Conservation (phyloP, 306 rosid genomes). For the Nissolia schottii region DNA sequence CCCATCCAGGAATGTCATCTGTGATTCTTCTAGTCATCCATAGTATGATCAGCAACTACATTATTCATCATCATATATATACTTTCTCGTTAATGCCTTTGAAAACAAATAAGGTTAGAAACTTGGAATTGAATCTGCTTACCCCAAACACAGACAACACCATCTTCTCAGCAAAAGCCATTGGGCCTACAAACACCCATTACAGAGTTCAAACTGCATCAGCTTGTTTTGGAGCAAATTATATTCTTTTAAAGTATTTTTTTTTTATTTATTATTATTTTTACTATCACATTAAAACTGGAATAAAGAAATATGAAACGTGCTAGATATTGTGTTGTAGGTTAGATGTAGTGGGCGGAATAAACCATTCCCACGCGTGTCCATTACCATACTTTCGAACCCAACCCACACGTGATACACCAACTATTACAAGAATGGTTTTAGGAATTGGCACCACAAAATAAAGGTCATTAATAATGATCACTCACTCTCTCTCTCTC, state of each 20-base stretch:
- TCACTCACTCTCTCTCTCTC: no score
- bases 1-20: conserved; percentile 93
- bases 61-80: background rate
- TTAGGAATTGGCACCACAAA: no score
- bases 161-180: conserved; percentile 90
- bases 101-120: background rate
- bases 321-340: background rate
- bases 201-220: background rate
- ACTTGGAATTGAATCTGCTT: conserved; percentile 1
- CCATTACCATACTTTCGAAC: background rate
- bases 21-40: conserved; percentile 96
- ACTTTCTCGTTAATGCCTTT: background rate
- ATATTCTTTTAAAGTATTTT: no score
- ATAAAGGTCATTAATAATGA: background rate
- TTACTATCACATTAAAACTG: background rate
- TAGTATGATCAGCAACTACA: conserved; percentile 60
- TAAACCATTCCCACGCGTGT: background rate
- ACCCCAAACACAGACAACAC: conserved; percentile 69
- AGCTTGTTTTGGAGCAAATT: background rate
- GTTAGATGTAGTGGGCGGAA: background rate
- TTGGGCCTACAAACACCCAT: conserved; percentile 53
- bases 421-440: background rate
- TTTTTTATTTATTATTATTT: no score
- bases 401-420: background rate
- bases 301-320: background rate